Evolutionary conservation across 2,329 filamentous ascomycete species (phyloP), one percentile per base, ranked within the genome.

Genomic region (Penicillium sp.): DNA sequence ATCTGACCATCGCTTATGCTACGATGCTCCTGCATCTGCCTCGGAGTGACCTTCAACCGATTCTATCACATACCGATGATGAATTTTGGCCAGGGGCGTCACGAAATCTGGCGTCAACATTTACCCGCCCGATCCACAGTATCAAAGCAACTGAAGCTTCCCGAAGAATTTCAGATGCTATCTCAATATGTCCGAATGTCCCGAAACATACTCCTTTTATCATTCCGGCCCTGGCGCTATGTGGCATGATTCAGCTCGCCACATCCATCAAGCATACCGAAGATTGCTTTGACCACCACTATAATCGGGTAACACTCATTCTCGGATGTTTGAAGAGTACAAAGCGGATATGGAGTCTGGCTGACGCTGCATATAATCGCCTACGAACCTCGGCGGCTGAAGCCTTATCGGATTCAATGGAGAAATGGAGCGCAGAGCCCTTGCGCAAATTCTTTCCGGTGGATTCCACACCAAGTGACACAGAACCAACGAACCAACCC

Each of bases 1-100:
- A 68, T 28, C 43, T 60, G n/a, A 64, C 56, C 5, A 65, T 68
- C 29, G 53, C 59, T 18, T 67, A 64, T 39, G 72, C 74, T 4
- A 69, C 81, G 0, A 86, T 91, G 58, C 76, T 88, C 41, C 75
- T 90, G 13, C 86, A 91, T 58, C 79, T 88, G 39, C 86, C 85
- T 2, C 78, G 84, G 47, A 88, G 84, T n/a, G 83, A 86, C 53
- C 73, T 90, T 9, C 60, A 54, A 15, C 51, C 56, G 5, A 50
- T 53, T 3, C 36, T 61, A 4, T 48, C 59, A 2, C 54, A 57
- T 19, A 38, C 52, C 14, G 41, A 56, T 21, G 47, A 57, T 32
- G 41, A 47, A 29, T 53, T 59, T 37, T 59, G 60, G 52, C 51
- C 60, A 1, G 43, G 45, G 13, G 47, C 52, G 2, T 51, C 59